These are phyloP conservation scores for Blastocystis sp. DNA, from an alignment of 352 stramenopile genomes.

Conservation along the genomic window DNA sequence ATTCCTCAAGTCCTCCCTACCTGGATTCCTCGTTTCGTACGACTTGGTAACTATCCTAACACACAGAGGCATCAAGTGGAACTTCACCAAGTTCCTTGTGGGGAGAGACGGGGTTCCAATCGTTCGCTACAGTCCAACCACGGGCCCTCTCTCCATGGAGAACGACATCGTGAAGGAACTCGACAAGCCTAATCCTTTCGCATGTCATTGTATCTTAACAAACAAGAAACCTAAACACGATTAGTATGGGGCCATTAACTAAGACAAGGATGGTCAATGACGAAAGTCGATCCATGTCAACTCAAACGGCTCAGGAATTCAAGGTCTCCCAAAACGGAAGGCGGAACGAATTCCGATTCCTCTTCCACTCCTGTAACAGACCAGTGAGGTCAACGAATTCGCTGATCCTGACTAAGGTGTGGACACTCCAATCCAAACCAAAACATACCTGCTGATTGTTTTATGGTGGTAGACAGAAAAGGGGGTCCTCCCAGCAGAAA, in stretches of 20 bases:
- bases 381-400: background rate
- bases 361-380: constrained; percentile 57
- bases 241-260: constrained; percentile 39
- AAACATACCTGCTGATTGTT: background rate
- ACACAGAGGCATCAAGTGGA: constrained; percentile 63
- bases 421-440: background rate
- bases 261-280: background rate
- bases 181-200: constrained; percentile 12
- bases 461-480: no score
- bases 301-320: constrained; percentile 5
- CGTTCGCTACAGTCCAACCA: constrained; percentile 60
- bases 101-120: constrained; percentile 62
- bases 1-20: constrained; percentile 67
- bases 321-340: constrained; percentile 27
- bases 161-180: constrained; percentile 61
- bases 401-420: constrained; percentile 52
- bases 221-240: background rate
- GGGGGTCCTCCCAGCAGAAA: no score
- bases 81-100: constrained; percentile 69
- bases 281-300: background rate
- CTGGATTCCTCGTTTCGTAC: constrained; percentile 51
- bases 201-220: background rate
- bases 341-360: background rate
- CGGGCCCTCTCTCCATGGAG: constrained; percentile 61
- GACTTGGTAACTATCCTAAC: background rate